Conservation (phyloP, 2,329 filamentous ascomycete genomes). For the Chrysoporthe puriensis region DNA sequence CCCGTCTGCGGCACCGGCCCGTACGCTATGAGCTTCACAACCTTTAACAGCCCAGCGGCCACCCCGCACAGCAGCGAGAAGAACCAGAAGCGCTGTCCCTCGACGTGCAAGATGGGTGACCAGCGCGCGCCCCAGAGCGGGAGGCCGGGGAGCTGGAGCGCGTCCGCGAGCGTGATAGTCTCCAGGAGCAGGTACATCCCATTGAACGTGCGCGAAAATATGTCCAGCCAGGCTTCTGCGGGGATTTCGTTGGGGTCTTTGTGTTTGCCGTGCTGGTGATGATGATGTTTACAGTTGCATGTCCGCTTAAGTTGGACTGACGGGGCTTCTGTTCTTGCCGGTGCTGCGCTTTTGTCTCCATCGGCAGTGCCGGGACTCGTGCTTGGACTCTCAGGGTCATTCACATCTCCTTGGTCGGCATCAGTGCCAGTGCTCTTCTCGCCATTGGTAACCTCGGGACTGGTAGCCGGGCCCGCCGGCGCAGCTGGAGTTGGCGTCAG, state of each 20-base stretch:
- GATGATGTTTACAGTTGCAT: conserved; percentile 28
- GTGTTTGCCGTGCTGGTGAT: conserved; percentile 26
- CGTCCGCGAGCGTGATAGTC: conserved; percentile 63
- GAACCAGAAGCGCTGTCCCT: conserved; percentile 74
- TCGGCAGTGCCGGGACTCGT: background rate
- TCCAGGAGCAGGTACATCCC: conserved; percentile 72
- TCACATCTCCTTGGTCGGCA: background rate
- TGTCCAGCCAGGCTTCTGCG: conserved; percentile 53
- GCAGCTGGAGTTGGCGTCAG: conserved; percentile 18
- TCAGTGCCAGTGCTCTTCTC: background rate
- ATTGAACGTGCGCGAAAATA: conserved; percentile 61
- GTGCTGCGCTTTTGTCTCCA: background rate
- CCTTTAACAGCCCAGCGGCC: conserved; percentile 45
- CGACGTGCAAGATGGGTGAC: conserved; percentile 53
- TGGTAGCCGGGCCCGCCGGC: background rate
- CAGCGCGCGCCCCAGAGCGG: conserved; percentile 56
- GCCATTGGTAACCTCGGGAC: background rate
- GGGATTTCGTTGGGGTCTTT: conserved; percentile 28
- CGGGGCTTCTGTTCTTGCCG: background rate
- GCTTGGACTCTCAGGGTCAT: background rate
- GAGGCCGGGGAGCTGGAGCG: conserved; percentile 47
- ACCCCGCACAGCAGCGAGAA: conserved; percentile 60
- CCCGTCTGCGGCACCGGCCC: conserved; percentile 41
- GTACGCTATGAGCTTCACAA: conserved; percentile 43
- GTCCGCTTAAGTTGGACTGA: conserved; percentile 35